Conservation (phyloP, 768 basidiomycete genomes). For the Gyrodon lividus region DNA sequence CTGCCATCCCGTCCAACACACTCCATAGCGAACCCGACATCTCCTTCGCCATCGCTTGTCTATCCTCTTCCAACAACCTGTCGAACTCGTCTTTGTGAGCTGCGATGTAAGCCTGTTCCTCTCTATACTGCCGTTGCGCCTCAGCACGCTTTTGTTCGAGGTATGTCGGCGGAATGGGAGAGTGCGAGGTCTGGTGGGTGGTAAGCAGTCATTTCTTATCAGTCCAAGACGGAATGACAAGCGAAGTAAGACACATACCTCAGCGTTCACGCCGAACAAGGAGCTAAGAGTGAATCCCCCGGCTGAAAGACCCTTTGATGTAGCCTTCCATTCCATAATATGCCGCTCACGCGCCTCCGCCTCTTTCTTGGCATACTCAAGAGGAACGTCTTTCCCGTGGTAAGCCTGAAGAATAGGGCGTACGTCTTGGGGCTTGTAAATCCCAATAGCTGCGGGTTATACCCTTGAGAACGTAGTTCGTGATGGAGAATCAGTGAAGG, state of each 20-base stretch:
- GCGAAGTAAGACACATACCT: conserved; percentile 29
- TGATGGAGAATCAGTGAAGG: background rate
- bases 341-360: conserved; percentile 75
- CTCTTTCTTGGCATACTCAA: conserved; percentile 89
- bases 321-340: conserved; percentile 76
- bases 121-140: conserved; percentile 50
- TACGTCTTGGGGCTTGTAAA: conserved; percentile 85
- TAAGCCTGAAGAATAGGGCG: conserved; percentile 86
- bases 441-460: conserved; percentile 71
- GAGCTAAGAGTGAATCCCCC: conserved; percentile 45
- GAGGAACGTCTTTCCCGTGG: conserved; percentile 80
- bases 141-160: conserved; percentile 51
- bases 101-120: conserved; percentile 52
- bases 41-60: conserved; percentile 46
- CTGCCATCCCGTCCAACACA: conserved; percentile 22
- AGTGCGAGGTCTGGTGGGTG: conserved; percentile 17
- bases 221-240: no score
- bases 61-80: conserved; percentile 49
- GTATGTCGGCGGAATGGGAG: conserved; percentile 46
- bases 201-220: background rate
- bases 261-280: conserved; percentile 38
- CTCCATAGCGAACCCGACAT: conserved; percentile 44
- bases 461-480: background rate
- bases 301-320: conserved; percentile 37
- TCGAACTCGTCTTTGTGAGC: conserved; percentile 53